Conservation (phyloP, 179 eudicot species). For the Pouteria campechiana region DNA sequence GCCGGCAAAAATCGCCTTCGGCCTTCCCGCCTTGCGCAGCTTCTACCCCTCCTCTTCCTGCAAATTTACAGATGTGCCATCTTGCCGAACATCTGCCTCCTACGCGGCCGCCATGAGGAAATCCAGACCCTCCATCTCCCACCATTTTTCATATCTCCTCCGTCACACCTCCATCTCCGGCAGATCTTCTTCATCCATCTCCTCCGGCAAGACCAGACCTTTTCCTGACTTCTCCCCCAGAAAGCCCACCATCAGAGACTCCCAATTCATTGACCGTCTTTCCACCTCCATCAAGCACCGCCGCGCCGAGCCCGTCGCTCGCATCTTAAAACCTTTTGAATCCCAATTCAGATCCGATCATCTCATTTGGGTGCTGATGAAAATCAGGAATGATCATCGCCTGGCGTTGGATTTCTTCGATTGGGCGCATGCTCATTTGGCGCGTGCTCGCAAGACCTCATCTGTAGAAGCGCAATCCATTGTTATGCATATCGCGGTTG, state of each 20-base stretch:
- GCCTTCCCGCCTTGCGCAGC: too few species aligned
- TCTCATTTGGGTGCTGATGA: slow-evolving; percentile 76
- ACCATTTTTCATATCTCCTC: too few species aligned
- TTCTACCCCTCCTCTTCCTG: too few species aligned
- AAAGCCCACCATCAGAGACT: slow-evolving; percentile 54
- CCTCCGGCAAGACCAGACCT: slow-evolving; percentile 35
- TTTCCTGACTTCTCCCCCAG: slow-evolving; percentile 76
- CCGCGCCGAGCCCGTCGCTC: slow-evolving; percentile 42
- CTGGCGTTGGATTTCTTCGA: slow-evolving; percentile 57
- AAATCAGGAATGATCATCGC: slow-evolving; percentile 49
- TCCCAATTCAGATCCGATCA: slow-evolving; percentile 50
- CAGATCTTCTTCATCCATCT: slow-evolving; percentile 23
- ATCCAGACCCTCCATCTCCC: too few species aligned
- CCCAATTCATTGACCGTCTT: slow-evolving; percentile 56
- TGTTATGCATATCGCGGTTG: slow-evolving; percentile 67
- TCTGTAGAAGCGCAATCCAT: slow-evolving; percentile 75
- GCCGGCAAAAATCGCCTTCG: too few species aligned
- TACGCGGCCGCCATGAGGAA: too few species aligned
- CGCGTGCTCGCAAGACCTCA: slow-evolving; percentile 42
- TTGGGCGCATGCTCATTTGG: slow-evolving; percentile 66
- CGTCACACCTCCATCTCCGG: too few species aligned
- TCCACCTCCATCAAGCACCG: slow-evolving; percentile 59
- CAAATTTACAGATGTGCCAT: too few species aligned
- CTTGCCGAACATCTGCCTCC: too few species aligned
- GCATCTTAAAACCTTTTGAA: slow-evolving; percentile 53